Evolutionary conservation across 2,329 filamentous ascomycete genomes (phyloP).

Genomic region (Apiospora hydei): DNA sequence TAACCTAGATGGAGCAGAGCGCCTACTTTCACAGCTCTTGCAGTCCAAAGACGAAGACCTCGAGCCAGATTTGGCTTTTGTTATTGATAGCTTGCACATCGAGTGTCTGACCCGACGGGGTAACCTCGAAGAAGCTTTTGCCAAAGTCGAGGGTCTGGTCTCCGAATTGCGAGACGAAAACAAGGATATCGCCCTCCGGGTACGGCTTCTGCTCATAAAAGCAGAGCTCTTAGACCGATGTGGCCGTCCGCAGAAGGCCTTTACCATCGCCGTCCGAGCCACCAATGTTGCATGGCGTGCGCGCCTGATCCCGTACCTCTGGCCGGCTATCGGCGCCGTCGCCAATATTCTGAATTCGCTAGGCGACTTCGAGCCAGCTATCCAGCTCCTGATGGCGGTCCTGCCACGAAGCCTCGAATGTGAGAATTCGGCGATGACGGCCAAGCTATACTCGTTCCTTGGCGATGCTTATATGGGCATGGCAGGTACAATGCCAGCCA

Average conservation of each 20-base stretch:
- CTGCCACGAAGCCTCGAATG: conserved; percentile 81
- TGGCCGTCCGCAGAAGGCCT: conserved; percentile 75
- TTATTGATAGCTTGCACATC: conserved; percentile 60
- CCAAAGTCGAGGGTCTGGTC: conserved; percentile 55
- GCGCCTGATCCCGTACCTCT: conserved; percentile 72
- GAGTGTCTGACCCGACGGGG: conserved; percentile 58
- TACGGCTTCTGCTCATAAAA: conserved; percentile 77
- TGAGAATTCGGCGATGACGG: conserved; percentile 67
- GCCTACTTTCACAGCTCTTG: conserved; percentile 59
- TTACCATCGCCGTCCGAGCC: conserved; percentile 79
- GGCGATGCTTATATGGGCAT: conserved; percentile 82
- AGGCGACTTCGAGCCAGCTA: conserved; percentile 73
- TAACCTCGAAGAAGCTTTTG: conserved; percentile 55
- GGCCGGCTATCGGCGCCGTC: conserved; percentile 74
- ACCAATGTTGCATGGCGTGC: conserved; percentile 76
- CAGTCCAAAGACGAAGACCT: conserved; percentile 59
- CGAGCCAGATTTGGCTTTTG: conserved; percentile 59
- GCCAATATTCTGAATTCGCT: conserved; percentile 73
- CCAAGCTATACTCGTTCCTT: conserved; percentile 72
- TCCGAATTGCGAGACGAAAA: conserved; percentile 52
- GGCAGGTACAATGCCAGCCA: conserved; percentile 61
- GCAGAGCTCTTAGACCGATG: conserved; percentile 72
- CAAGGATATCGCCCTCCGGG: conserved; percentile 67
- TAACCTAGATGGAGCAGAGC: conserved; percentile 58
- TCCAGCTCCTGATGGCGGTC: conserved; percentile 69